phyloP scores from a whole-genome alignment of 2,329 filamentous ascomycete genomes.

The Nigrospora oryzae region DNA sequence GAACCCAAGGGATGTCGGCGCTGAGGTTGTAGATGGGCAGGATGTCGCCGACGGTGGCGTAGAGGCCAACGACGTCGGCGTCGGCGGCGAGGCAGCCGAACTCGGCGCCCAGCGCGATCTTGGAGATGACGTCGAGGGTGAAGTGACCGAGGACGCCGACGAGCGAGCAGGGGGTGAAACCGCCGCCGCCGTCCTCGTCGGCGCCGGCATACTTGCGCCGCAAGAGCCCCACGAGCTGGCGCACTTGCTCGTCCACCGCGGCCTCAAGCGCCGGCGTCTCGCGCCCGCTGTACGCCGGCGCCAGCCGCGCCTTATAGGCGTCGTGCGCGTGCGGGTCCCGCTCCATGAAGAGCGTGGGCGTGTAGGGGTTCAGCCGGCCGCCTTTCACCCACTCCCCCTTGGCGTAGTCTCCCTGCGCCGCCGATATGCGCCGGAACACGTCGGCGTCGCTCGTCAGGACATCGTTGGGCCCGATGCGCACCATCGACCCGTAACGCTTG shows the following conservation, averaged over 20 bases:
- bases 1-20: conserved; percentile 12
- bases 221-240: conserved; percentile 7
- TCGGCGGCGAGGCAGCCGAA: conserved; percentile 15
- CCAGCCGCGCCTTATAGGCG: conserved; percentile 10
- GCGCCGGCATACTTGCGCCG: conserved; percentile 9
- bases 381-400: conserved; percentile 10
- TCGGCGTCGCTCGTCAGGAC: conserved; percentile 12
- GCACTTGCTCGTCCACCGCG: conserved; percentile 9
- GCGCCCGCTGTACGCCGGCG: conserved; percentile 11
- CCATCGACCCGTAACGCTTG: conserved; percentile 8
- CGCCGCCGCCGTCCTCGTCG: background rate
- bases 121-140: conserved; percentile 16
- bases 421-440: conserved; percentile 9
- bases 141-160: conserved; percentile 5
- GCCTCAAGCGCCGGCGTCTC: conserved; percentile 10
- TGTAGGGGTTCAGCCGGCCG: conserved; percentile 8
- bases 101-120: conserved; percentile 13
- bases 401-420: conserved; percentile 8
- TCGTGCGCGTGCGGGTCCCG: conserved; percentile 9
- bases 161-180: conserved; percentile 6
- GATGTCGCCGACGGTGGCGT: conserved; percentile 4
- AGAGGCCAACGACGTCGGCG: conserved; percentile 11
- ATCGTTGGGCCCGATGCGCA: conserved; percentile 14
- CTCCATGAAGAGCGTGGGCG: conserved; percentile 7
- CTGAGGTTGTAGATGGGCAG: conserved; percentile 8